Base-by-base conservation (phyloP, 805 yeast species). In the Metschnikowia baotianmanensis region DNA sequence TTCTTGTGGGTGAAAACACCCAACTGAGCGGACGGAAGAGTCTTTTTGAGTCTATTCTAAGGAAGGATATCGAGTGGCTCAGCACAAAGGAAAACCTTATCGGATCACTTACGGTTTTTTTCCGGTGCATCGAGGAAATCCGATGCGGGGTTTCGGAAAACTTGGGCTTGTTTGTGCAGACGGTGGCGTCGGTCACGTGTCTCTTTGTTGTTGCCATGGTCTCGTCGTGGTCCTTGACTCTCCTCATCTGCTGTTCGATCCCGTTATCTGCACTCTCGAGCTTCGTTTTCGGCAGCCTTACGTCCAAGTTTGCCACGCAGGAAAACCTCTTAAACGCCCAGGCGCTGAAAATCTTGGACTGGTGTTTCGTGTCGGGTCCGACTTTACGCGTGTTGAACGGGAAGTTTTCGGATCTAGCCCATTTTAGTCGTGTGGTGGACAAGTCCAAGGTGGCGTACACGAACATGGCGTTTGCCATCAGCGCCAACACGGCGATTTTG, bases 181-280 rank as follows among this genome's bases (percentile, higher is more conserved):
- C 79, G 7, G 29, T 70, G 1, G 75, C 79, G 0, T 72, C 88
- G 0, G 63, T 79, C 0, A 38, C 77, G 4, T 77, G 83, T 0
- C 61, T 83, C 9, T 56, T 83, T 1, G 71, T 77, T 1, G 77
- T 85, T 0, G 80, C 96, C 1, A 75, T 93, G 57, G 74, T 75
- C 45, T 82, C 80, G 46, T 86, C 95, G 3, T 91, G 97, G 97
- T 73, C 86, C 3, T 69, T 93, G 9, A 86, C 97, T 0, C 62
- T 93, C 19, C 76, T 93, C 1, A 77, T 84, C n/a, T 54, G 91
- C 43, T 82, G 87, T 1, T 72, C 84, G 3, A 51, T 87, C 4
- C 99, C 99, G 0, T 24, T 89, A 0, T 76, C 91, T 42, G 69
- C 70, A 0, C 7, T 71, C 0, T 47, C 74, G 3, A 78, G 83